Percentiles rank a stretch among this genome's conserved stretches.
phyloP scores from a whole-genome alignment of 208 protist genomes.

The Trypanosoma melophagium region DNA sequence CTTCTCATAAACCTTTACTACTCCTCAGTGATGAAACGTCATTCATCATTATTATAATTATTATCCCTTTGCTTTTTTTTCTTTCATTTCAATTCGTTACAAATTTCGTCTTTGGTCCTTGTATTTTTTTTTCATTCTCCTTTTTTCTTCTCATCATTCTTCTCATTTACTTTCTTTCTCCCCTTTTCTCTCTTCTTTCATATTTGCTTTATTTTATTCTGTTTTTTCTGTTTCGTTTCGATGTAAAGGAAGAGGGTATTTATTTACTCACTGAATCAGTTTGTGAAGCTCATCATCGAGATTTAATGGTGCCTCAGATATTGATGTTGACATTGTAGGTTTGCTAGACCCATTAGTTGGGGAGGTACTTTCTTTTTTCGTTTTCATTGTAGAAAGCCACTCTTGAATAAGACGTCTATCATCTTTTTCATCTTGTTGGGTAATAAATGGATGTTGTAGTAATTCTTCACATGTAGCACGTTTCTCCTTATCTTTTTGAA shows the following conservation, averaged over 20 bases:
- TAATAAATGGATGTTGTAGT: conserved; percentile 74
- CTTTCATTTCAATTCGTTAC: not conserved
- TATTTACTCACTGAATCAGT: conserved; percentile 32
- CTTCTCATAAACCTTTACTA: too few relatives aligned
- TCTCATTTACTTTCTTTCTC: not conserved
- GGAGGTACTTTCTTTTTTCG: not conserved
- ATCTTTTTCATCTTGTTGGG: conserved; percentile 11
- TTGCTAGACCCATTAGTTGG: not conserved
- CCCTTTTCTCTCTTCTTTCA: not conserved
- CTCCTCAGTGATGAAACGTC: too few relatives aligned
- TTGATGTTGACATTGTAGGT: not conserved
- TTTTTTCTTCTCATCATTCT: not conserved
- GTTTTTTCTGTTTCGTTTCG: too few relatives aligned
- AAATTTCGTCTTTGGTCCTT: conserved; percentile 6
- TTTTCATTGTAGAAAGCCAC: conserved; percentile 30
- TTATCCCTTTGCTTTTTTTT: too few relatives aligned
- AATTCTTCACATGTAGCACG: conserved; percentile 72
- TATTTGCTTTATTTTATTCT: not conserved
- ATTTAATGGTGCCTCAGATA: conserved; percentile 31
- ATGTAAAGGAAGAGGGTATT: too few relatives aligned
- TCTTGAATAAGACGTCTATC: conserved; percentile 29
- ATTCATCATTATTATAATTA: too few relatives aligned
- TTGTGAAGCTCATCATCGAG: conserved; percentile 69
- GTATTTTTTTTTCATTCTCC: conserved; percentile 7
- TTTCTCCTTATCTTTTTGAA: conserved; percentile 51